Evolutionary conservation across 2,329 filamentous ascomycete genomes (phyloP).

Genomic region (Neophaeococcomyces mojaviensis): DNA sequence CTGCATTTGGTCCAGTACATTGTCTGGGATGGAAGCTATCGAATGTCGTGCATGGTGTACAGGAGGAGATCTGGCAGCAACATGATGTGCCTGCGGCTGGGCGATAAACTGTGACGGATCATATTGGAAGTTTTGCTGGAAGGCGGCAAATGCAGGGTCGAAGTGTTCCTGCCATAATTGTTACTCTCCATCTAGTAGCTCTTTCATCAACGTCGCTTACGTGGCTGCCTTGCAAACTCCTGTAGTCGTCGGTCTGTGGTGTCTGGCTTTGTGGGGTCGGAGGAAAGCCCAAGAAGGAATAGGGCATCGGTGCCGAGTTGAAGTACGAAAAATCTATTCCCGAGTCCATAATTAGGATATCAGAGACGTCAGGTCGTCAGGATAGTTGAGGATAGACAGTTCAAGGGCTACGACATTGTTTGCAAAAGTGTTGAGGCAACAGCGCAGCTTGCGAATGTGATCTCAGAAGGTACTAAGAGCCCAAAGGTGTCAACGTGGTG

Average conservation of each 20-base stretch:
- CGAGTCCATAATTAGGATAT: conserved; percentile 11
- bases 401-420: too few relatives aligned
- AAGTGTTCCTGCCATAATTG: conserved; percentile 27
- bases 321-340: conserved; percentile 54
- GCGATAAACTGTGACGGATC: conserved; percentile 29
- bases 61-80: conserved; percentile 27
- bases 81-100: conserved; percentile 12
- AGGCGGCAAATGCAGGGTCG: conserved; percentile 30
- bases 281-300: conserved; percentile 43
- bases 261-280: conserved; percentile 32
- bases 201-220: conserved; percentile 16
- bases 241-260: conserved; percentile 34
- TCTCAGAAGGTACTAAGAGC: too few relatives aligned
- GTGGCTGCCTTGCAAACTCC: conserved; percentile 29
- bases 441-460: too few relatives aligned
- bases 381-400: too few relatives aligned
- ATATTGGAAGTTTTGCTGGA: conserved; percentile 33
- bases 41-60: not conserved
- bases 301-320: conserved; percentile 33
- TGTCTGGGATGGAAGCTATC: not conserved
- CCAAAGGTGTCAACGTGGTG: too few relatives aligned
- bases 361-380: too few relatives aligned
- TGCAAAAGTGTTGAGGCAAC: too few relatives aligned
- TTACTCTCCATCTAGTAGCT: not conserved
- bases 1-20: not conserved